Conservation (phyloP, 495 filamentous ascomycete genomes). For the Penicillium crystallinum region DNA sequence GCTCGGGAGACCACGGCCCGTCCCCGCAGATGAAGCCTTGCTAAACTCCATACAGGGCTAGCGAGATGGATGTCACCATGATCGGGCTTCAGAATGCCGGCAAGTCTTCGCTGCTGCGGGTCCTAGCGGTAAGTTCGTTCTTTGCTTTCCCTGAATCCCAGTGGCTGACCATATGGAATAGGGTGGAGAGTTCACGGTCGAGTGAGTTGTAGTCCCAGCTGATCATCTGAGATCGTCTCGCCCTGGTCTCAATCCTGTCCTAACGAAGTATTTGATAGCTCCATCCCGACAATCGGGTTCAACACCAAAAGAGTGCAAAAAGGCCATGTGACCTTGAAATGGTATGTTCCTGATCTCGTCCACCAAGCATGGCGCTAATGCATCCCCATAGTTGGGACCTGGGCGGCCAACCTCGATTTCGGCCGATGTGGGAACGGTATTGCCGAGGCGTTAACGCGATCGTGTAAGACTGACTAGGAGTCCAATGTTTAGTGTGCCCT, state of each 20-base stretch:
- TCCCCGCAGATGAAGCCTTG: slow-evolving; percentile 32
- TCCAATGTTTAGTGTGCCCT: background rate
- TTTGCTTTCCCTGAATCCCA: background rate
- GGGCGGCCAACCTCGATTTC: slow-evolving; percentile 93
- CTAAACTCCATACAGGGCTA: slow-evolving; percentile 61
- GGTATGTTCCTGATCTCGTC: slow-evolving; percentile 45
- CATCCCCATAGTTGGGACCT: slow-evolving; percentile 72
- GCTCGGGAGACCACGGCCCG: slow-evolving; percentile 27
- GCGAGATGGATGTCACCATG: slow-evolving; percentile 99
- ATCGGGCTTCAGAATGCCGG: slow-evolving; percentile 98
- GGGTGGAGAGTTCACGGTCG: slow-evolving; percentile 98
- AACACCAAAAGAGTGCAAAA: slow-evolving; percentile 98
- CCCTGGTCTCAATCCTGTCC: slow-evolving; percentile 21
- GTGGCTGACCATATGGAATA: slow-evolving; percentile 39
- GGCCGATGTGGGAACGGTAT: slow-evolving; percentile 99
- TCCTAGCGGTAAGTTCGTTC: slow-evolving; percentile 73
- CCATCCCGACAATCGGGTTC: slow-evolving; percentile 97
- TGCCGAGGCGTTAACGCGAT: slow-evolving; percentile 97
- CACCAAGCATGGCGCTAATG: slow-evolving; percentile 14
- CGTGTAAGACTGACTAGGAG: slow-evolving; percentile 54
- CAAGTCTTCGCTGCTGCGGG: slow-evolving; percentile 90
- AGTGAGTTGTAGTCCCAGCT: slow-evolving; percentile 61
- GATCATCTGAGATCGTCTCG: background rate
- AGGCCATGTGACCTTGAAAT: slow-evolving; percentile 97
- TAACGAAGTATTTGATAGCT: slow-evolving; percentile 54